phyloP scores from a whole-genome alignment of 495 filamentous ascomycete genomes.

The Tuber brumale region DNA sequence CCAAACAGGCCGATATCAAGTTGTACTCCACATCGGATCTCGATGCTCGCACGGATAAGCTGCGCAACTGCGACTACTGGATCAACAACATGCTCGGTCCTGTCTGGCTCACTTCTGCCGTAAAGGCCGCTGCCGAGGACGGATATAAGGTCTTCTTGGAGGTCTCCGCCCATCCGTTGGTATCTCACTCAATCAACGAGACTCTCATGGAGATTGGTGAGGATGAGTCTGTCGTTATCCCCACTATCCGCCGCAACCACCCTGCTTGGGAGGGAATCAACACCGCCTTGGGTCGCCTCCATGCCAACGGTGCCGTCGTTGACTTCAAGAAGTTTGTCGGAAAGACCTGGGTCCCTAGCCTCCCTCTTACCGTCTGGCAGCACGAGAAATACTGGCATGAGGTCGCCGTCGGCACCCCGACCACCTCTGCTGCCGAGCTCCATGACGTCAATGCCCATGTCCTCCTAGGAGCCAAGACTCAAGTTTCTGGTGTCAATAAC shows the following conservation, averaged over 20 bases:
- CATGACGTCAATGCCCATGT: conserved; percentile 43
- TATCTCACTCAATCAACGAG: conserved; percentile 9
- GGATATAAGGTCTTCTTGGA: conserved; percentile 27
- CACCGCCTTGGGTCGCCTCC: conserved; percentile 46
- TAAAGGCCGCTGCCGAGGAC: conserved; percentile 43
- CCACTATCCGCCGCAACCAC: conserved; percentile 44
- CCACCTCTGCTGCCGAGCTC: not conserved
- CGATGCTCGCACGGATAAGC: conserved; percentile 27
- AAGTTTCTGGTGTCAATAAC: conserved; percentile 37
- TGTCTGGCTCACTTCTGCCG: conserved; percentile 40
- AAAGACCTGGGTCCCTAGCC: conserved; percentile 46
- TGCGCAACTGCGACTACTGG: not conserved
- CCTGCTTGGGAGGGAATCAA: conserved; percentile 47
- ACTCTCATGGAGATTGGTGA: conserved; percentile 33
- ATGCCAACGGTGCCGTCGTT: conserved; percentile 46
- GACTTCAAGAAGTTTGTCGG: conserved; percentile 47
- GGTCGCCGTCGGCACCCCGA: conserved; percentile 29
- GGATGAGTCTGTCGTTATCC: conserved; percentile 38
- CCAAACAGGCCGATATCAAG: conserved; percentile 30
- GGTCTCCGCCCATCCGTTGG: not conserved
- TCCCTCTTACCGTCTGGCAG: conserved; percentile 50
- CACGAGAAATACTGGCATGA: conserved; percentile 53
- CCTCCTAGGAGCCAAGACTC: conserved; percentile 41
- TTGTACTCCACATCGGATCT: conserved; percentile 45
- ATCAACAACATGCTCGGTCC: conserved; percentile 5